Base-by-base conservation (phyloP, 805 yeast genomes). In the Schizosaccharomyces pombe region DNA sequence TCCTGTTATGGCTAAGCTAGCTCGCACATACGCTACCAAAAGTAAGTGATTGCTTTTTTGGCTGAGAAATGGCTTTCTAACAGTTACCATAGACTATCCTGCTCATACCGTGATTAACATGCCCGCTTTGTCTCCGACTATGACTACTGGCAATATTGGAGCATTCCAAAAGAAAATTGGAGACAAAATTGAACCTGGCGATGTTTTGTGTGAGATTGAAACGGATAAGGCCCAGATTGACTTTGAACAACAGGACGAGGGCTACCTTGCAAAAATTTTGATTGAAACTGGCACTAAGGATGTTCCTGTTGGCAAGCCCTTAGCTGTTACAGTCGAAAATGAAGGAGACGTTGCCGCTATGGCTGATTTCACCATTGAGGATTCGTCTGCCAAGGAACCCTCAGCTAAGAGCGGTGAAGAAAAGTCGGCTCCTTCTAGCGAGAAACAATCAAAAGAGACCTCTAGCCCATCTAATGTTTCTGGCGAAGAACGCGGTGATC, bases 71-170 rank as follows among this genome's bases (percentile, higher is more conserved):
- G 8, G 37, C 37, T 32, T 9, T 9, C 37, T 32, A 32, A 9
- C 14, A 32, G 8, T 32, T 32, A 32, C 14, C 14, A 9, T 14
- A 47, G 52, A 28, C 11, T 84, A 77, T 70, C 95, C 95, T 34
- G 68, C 78, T 22, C 96, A 91, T 70, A 78, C 82, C 57, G 79
- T 91, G 64, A 85, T 91, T 62, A 81, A 80, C 67, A 91, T 91
- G 98, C 99, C 98, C 52, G 98, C 99, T 8, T 73, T 91, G 63
- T 89, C 97, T n/a, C 98, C 99, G 60, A 91, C 99, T 55, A 91
- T 91, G 99, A 83, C 95, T 58, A 89, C 84, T 65, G 98, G 98
- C 66, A 81, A 78, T 68, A 72, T 91, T 60, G 89, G 89, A 40
- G 73, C 77, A 57, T 91, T 98, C 98, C 75, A 79, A 66, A 91